These are phyloP conservation scores for Pseudopithomyces chartarum DNA, from an alignment of 2,329 filamentous ascomycete genomes.

Conservation along the genomic window DNA sequence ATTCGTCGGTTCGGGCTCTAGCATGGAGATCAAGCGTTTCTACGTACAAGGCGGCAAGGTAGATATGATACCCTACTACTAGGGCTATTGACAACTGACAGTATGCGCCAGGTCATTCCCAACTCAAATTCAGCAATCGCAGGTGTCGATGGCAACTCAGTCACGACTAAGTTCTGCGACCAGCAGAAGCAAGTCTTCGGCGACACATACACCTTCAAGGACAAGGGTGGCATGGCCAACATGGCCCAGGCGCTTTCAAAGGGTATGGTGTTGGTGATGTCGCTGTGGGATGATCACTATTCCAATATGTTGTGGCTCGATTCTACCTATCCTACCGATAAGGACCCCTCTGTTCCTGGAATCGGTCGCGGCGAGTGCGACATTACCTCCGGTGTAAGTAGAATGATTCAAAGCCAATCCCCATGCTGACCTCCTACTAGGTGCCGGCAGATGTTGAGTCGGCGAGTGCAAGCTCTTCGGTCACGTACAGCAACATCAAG, in stretches of 20 bases:
- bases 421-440: background rate
- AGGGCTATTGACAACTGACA: background rate
- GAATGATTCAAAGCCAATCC: background rate
- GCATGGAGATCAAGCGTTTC: conserved; percentile 51
- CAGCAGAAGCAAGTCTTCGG: conserved; percentile 34
- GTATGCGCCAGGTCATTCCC: conserved; percentile 32
- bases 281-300: conserved; percentile 67
- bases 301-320: conserved; percentile 77
- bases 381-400: conserved; percentile 16
- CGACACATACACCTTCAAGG: conserved; percentile 54
- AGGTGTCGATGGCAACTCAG: conserved; percentile 28
- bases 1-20: conserved; percentile 48
- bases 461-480: conserved; percentile 12
- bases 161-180: conserved; percentile 39
- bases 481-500: conserved; percentile 25
- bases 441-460: conserved; percentile 22
- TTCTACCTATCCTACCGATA: conserved; percentile 61
- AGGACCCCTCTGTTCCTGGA: conserved; percentile 32
- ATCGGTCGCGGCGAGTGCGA: conserved; percentile 16
- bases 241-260: conserved; percentile 60
- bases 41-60: conserved; percentile 31
- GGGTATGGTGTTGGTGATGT: conserved; percentile 69
- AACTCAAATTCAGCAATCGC: conserved; percentile 47
- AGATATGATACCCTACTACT: background rate
- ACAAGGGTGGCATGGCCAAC: conserved; percentile 60